These are phyloP conservation scores for Eremochloa ophiuroides DNA, from an alignment of 176 grass and related monocot species.

Conservation along the genomic window DNA sequence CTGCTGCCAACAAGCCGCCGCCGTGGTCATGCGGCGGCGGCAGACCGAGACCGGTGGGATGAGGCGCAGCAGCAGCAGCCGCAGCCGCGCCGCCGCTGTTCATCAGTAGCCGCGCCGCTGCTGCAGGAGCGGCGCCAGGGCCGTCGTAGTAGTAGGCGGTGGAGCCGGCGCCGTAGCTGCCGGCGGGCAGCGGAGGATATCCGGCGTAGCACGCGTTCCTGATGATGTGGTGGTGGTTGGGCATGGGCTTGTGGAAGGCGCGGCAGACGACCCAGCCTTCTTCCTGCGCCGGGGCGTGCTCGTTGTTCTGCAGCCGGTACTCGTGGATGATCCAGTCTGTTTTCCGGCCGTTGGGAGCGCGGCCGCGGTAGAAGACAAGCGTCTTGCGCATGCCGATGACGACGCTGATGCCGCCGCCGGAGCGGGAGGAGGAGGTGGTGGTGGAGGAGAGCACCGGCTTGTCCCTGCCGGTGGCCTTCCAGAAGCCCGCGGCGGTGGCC, in stretches of 20 bases:
- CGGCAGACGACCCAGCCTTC: conserved; percentile 99
- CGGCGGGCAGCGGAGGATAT: neutral
- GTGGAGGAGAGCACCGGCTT: conserved; percentile 64
- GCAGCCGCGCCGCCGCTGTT: neutral
- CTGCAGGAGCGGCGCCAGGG: neutral
- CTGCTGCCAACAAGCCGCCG: neutral
- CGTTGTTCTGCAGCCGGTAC: conserved; percentile 75
- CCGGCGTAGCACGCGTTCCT: conserved; percentile 31
- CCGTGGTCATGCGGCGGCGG: neutral
- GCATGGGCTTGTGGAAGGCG: conserved; percentile 72
- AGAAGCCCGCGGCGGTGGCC: conserved; percentile 82
- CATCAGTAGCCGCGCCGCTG: conserved; percentile 14
- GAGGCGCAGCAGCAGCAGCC: neutral
- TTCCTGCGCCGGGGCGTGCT: conserved; percentile 78
- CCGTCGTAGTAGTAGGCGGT: neutral
- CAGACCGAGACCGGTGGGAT: too few relatives aligned
- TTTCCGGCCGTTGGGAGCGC: conserved; percentile 79
- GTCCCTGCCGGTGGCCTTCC: conserved; percentile 95
- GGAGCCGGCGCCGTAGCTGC: neutral
- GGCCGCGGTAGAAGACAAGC: conserved; percentile 94
- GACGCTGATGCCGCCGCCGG: neutral
- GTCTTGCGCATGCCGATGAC: conserved; percentile 97
- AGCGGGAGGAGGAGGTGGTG: too few relatives aligned
- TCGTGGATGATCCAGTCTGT: conserved; percentile 98
- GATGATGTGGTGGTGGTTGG: conserved; percentile 20